Conservation (phyloP, 768 basidiomycete genomes). For the Mycena maculata region DNA sequence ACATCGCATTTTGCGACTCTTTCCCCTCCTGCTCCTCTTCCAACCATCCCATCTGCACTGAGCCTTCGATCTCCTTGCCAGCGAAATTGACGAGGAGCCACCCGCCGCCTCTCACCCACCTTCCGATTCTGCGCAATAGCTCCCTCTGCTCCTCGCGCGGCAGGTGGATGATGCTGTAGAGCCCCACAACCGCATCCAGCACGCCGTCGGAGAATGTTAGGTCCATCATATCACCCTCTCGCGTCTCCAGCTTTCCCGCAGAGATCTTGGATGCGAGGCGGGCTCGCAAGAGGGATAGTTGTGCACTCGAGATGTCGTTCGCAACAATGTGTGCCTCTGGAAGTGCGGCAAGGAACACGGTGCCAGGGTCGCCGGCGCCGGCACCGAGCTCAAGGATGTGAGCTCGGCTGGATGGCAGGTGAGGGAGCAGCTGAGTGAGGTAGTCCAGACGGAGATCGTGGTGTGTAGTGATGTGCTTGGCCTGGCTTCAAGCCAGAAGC, state of each 20-base stretch:
- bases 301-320: slow-evolving; percentile 15
- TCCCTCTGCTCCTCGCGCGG: slow-evolving; percentile 23
- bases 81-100: slow-evolving; percentile 23
- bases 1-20: slow-evolving; percentile 15
- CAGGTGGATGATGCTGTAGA: slow-evolving; percentile 21
- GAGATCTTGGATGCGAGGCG: slow-evolving; percentile 19
- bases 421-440: slow-evolving; percentile 19
- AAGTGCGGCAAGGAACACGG: slow-evolving; percentile 6
- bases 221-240: slow-evolving; percentile 25
- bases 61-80: slow-evolving; percentile 18
- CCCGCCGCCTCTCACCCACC: slow-evolving; percentile 19
- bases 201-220: slow-evolving; percentile 7
- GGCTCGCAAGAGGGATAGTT: slow-evolving; percentile 11
- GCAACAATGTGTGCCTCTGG: slow-evolving; percentile 17
- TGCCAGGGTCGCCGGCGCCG: slow-evolving; percentile 22
- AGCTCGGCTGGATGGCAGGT: slow-evolving; percentile 5
- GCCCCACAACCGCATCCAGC: slow-evolving; percentile 17
- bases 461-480: too few relatives aligned
- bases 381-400: slow-evolving; percentile 20
- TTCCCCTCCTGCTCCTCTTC: slow-evolving; percentile 15
- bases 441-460: slow-evolving; percentile 13
- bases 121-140: slow-evolving; percentile 16
- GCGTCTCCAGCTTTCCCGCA: slow-evolving; percentile 15
- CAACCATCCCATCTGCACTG: slow-evolving; percentile 21
- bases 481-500: too few relatives aligned